Evolutionary conservation across 2,329 filamentous ascomycete species (phyloP).

Genomic region (Apiospora hydei): DNA sequence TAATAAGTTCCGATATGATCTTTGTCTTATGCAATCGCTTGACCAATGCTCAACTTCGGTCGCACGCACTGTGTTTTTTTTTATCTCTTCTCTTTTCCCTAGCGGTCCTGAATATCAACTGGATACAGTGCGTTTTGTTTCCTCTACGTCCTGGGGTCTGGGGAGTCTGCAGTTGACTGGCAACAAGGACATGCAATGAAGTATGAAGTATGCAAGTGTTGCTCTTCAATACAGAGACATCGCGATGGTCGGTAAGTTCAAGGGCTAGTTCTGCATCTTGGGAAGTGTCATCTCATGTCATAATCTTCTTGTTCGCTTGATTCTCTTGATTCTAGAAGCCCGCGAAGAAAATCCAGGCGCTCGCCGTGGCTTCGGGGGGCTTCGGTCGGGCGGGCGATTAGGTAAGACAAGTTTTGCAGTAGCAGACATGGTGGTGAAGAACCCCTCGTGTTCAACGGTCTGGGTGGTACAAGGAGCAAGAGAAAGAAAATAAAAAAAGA

Average conservation of each 20-base stretch:
- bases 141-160: background rate
- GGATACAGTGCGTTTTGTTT: background rate
- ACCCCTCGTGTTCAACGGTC: constrained; percentile 19
- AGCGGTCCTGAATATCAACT: background rate
- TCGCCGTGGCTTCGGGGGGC: background rate
- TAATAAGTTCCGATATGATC: constrained; percentile 21
- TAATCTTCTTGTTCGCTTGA: too few species aligned
- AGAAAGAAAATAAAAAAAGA: background rate
- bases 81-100: too few species aligned
- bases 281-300: constrained; percentile 9
- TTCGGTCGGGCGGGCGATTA: background rate
- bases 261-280: background rate
- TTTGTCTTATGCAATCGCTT: constrained; percentile 21
- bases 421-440: background rate
- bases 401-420: background rate
- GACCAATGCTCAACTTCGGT: background rate
- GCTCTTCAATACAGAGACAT: background rate
- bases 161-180: background rate
- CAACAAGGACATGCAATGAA: background rate
- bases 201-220: background rate
- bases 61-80: constrained; percentile 17
- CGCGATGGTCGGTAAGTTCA: background rate
- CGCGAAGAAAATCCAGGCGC: background rate
- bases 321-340: too few species aligned
- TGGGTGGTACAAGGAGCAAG: background rate